Evolutionary conservation across 768 basidiomycete genomes (phyloP), one percentile per base, ranked within the genome.

Genomic region (Chiua virens): DNA sequence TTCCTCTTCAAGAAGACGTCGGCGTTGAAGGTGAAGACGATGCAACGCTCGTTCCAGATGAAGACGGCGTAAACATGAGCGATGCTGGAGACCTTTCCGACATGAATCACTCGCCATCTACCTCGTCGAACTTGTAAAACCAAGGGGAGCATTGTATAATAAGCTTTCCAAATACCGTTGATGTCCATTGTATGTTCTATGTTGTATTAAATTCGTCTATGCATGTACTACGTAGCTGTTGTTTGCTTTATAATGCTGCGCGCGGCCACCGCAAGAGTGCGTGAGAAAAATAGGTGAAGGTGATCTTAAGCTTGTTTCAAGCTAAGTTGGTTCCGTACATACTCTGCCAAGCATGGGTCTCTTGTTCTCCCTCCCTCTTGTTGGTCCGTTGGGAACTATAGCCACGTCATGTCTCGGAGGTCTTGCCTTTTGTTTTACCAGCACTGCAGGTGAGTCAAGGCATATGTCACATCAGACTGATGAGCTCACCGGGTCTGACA

Each of bases 321-420:
- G n/a, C n/a, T n/a, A n/a, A 8, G 42, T 38, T 18, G n/a, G 39
- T 43, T 25, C 38, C 37, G 40, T 46, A 15, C 22, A 11, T 15
- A 28, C 40, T 17, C 2, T 52, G 27, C n/a, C 17, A 48, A 45
- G 13, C 59, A 92, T 92, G 89, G 89, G 89, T 55, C 61, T 88
- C 28, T 68, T 91, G 41, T 61, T 92, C 56, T 90, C 88, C 45
- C 68, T 92, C 9, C 89, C 89, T 13, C 65, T 92, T 14, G 79
- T 81, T 44, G 86, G 89, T 50, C 73, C 79, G 20, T 69, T 90
- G 28, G 78, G 83, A 20, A 78, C 87, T 8, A 75, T 98, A 42
- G 92, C 80, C 1, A 78, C 92, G 11, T 95, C 93, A 69, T 92
- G 88, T 60, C 73, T 98, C 14, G 87, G 83, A 2, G 89, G 89